phyloP scores from a whole-genome alignment of 768 basidiomycete genomes.

The Suillus spraguei region DNA sequence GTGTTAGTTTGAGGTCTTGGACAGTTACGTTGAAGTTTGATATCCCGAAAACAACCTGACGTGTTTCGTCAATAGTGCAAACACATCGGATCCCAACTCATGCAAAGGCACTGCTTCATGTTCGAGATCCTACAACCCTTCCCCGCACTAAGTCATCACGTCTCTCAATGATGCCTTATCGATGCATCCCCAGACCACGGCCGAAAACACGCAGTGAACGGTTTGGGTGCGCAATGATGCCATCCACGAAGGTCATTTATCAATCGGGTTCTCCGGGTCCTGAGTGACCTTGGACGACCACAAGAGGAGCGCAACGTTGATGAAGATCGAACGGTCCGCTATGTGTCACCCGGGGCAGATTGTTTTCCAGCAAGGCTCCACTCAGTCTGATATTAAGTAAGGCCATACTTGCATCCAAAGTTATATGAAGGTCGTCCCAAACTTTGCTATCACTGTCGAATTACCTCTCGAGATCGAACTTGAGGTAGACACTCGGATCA shows the following conservation, averaged over 20 bases:
- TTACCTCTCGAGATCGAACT: conserved; percentile 63
- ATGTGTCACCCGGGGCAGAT: conserved; percentile 70
- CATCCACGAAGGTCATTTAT: conserved; percentile 63
- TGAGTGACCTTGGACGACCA: conserved; percentile 65
- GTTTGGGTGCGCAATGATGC: conserved; percentile 61
- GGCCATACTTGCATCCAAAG: conserved; percentile 46
- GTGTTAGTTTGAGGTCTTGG: too few species aligned
- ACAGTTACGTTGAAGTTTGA: too few species aligned
- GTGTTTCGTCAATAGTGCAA: too few species aligned
- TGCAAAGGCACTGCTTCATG: too few species aligned
- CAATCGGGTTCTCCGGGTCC: conserved; percentile 57
- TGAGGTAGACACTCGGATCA: conserved; percentile 56
- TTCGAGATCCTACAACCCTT: conserved; percentile 18
- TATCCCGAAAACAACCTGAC: too few species aligned
- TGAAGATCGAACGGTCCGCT: conserved; percentile 59
- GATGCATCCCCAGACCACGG: conserved; percentile 37
- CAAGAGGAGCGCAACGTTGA: conserved; percentile 62
- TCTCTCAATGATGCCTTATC: conserved; percentile 23
- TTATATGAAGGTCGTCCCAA: conserved; percentile 58
- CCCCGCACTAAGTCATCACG: conserved; percentile 21
- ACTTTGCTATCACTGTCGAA: conserved; percentile 39
- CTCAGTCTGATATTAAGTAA: neutral
- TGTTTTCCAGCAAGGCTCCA: neutral
- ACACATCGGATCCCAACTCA: too few species aligned
- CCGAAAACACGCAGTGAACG: conserved; percentile 59